Evolutionary conservation across 257 asterid genomes (phyloP).

Genomic region (Solanum infundibuliforme): DNA sequence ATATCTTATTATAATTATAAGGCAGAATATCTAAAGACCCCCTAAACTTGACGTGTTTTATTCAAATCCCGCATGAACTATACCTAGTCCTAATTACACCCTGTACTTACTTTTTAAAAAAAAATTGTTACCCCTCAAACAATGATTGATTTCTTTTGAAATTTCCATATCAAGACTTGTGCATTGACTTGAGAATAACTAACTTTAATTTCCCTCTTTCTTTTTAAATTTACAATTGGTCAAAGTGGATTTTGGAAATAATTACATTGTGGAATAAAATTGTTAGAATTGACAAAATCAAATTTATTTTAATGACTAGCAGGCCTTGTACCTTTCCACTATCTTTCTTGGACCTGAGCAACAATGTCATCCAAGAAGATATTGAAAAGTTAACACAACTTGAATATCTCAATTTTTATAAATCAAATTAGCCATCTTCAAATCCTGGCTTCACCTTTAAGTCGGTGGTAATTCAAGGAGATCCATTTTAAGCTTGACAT

Average conservation of each 20-base stretch:
- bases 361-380: neutral
- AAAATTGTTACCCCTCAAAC: neutral
- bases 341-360: neutral
- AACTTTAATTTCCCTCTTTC: neutral
- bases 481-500: neutral
- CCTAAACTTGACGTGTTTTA: too few relatives aligned
- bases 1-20: too few relatives aligned
- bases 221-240: neutral
- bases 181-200: neutral
- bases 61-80: neutral
- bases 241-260: neutral
- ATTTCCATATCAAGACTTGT: neutral
- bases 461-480: neutral
- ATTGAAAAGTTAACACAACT: neutral
- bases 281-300: neutral
- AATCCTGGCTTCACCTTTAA: neutral
- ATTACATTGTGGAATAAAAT: neutral
- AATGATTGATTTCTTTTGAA: neutral
- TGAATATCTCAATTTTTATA: neutral
- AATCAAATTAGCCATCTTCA: neutral
- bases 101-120: neutral
- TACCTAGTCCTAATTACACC: neutral
- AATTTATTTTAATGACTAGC: neutral
- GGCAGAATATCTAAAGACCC: too few relatives aligned
- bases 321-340: neutral